Conservation (phyloP, 2,329 filamentous ascomycete species). For the Madurella fahalii region DNA sequence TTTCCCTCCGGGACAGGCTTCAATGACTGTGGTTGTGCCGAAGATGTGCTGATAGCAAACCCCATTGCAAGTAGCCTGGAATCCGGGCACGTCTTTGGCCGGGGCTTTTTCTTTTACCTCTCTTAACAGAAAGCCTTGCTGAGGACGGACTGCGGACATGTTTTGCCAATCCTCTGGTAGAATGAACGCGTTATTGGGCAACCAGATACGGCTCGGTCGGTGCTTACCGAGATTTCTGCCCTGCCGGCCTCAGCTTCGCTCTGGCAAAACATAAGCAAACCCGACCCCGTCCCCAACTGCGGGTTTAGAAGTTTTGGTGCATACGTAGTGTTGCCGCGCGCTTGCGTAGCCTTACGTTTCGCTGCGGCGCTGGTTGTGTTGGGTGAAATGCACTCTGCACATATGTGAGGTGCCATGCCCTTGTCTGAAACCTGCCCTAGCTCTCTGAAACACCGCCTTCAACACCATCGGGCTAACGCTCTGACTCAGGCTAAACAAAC, state of each 20-base stretch:
- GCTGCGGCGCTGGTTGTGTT: too few relatives aligned
- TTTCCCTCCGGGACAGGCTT: conserved; percentile 35
- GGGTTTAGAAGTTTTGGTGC: too few relatives aligned
- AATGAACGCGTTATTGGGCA: too few relatives aligned
- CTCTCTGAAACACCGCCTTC: background rate
- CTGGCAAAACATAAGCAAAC: too few relatives aligned
- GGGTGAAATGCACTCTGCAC: too few relatives aligned
- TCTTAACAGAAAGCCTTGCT: conserved; percentile 15
- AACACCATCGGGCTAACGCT: background rate
- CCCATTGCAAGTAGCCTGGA: conserved; percentile 36
- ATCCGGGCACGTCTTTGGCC: conserved; percentile 32
- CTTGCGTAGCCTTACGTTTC: background rate
- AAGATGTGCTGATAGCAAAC: conserved; percentile 92
- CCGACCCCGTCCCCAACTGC: too few relatives aligned
- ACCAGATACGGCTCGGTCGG: too few relatives aligned
- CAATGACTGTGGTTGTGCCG: conserved; percentile 93
- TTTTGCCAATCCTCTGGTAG: background rate
- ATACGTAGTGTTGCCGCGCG: background rate
- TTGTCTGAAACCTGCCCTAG: background rate
- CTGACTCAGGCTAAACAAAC: background rate
- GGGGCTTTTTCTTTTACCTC: conserved; percentile 7
- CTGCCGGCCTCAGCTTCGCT: too few relatives aligned
- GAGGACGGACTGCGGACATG: conserved; percentile 33
- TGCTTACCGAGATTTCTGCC: too few relatives aligned
- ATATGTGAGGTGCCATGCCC: background rate